Percentiles rank a stretch among this genome's conserved stretches.
phyloP scores from a whole-genome alignment of 2,329 filamentous ascomycete species.

The Stachybotrys echinatus region DNA sequence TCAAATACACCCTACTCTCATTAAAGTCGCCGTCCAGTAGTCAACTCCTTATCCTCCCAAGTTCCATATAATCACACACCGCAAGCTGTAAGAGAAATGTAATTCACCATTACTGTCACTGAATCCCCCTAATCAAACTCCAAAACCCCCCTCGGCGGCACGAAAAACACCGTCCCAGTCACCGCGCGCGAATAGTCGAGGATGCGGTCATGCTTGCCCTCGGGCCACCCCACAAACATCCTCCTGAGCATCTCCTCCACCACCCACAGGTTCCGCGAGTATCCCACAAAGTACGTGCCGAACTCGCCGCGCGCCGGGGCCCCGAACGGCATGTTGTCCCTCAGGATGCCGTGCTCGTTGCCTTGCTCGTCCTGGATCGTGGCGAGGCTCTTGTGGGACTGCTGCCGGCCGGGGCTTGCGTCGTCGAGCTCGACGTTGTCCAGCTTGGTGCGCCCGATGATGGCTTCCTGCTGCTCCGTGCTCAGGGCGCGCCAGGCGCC shows the following conservation, averaged over 20 bases:
- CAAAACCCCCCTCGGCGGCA: constrained; percentile 20
- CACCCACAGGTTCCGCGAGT: constrained; percentile 48
- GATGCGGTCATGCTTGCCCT: constrained; percentile 48
- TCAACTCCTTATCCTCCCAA: too few relatives aligned
- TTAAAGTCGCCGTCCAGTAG: too few relatives aligned
- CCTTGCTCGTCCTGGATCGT: constrained; percentile 47
- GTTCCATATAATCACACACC: too few relatives aligned
- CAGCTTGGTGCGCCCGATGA: constrained; percentile 52
- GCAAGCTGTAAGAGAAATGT: too few relatives aligned
- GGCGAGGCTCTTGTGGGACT: constrained; percentile 49
- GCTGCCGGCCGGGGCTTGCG: constrained; percentile 37
- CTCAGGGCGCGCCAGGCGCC: constrained; percentile 38
- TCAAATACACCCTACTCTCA: too few relatives aligned
- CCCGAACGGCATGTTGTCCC: constrained; percentile 59
- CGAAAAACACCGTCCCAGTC: constrained; percentile 51
- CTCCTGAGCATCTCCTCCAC: constrained; percentile 52
- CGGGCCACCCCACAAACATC: constrained; percentile 51
- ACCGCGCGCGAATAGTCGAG: constrained; percentile 48
- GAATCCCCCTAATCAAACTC: too few relatives aligned
- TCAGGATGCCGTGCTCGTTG: constrained; percentile 45
- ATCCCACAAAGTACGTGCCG: constrained; percentile 55
- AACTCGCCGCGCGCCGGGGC: constrained; percentile 44
- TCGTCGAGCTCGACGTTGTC: constrained; percentile 54
- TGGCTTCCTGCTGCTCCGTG: constrained; percentile 46
- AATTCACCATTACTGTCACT: too few relatives aligned